Evolutionary conservation across 805 yeast genomes (phyloP), one percentile per base, ranked within the genome.

Genomic region (Schizosaccharomyces octosporus): DNA sequence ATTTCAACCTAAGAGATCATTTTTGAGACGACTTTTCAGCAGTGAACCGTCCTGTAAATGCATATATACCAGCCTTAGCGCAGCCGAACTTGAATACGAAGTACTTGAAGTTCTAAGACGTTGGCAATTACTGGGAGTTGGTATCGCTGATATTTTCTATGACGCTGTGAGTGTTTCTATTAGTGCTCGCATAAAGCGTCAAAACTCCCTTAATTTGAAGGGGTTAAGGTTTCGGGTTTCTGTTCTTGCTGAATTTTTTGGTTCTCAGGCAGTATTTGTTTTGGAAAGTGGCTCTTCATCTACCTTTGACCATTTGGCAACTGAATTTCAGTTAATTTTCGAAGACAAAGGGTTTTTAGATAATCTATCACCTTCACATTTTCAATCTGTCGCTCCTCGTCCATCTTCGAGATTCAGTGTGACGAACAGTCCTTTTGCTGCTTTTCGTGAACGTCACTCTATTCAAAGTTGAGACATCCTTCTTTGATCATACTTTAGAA

Each of bases 31-130:
- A 24, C 27, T 51, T 19, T 51, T 51, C 27, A 51, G 57, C 15
- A 51, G 57, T 4, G 57, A 29, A 11, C 57, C 57, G 1, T 51
- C 57, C 5, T 51, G 57, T n/a, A 51, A 51, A 24, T 51, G 57
- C 36, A 29, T 51, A 5, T 51, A 51, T 36, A 19, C 60, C n/a
- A 57, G 48, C 48, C 27, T 57, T 17, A 21, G 27, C 19, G 31
- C 60, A 19, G 42, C 31, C 11, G 31, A 29, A 41, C 36, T 57
- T 39, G 43, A 41, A 7, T 51, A 24, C n/a, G 61, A 59, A 59
- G n/a, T 59, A 5, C 36, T 42, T 15, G 61, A 59, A 21, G 54
- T 59, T 59, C 2, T 59, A 11, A 43, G 61, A 11, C 54, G 61
- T 13, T 59, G 61, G 61, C 48, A 57, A 21, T 27, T 36, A 13